Evolutionary conservation across 495 filamentous ascomycete genomes (phyloP).

Genomic region (Trichoderma asperelloides): DNA sequence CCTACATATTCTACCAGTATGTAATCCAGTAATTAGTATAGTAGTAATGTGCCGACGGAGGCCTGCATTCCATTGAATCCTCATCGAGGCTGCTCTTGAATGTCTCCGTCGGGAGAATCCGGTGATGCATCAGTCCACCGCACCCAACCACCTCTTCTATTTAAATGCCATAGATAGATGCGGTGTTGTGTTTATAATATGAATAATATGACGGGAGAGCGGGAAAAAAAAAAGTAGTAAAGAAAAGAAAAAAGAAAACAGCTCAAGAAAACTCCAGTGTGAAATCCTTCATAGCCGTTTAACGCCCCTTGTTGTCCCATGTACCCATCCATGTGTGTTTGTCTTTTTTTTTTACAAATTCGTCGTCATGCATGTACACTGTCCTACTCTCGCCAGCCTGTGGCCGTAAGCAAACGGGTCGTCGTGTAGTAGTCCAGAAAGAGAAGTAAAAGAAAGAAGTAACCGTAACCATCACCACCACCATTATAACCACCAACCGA

Average conservation of each 20-base stretch:
- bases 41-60: background rate
- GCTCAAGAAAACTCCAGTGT: conserved; percentile 3
- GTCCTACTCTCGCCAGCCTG: background rate
- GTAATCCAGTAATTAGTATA: background rate
- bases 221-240: background rate
- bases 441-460: no score
- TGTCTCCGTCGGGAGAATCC: no score
- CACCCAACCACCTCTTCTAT: no score
- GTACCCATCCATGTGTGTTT: background rate
- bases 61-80: no score
- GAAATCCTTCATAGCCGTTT: conserved; percentile 7
- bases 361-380: background rate
- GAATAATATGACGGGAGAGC: background rate
- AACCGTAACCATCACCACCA: no score
- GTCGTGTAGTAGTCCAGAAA: no score
- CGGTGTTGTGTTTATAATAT: background rate
- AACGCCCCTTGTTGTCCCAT: conserved; percentile 1
- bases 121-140: no score
- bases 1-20: background rate
- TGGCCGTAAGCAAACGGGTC: background rate
- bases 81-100: no score
- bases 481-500: no score
- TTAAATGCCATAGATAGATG: no score
- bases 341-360: background rate
- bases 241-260: background rate